Conservation (phyloP, 1,139 yeast species). For the Pneumocystis oryctolagi region DNA sequence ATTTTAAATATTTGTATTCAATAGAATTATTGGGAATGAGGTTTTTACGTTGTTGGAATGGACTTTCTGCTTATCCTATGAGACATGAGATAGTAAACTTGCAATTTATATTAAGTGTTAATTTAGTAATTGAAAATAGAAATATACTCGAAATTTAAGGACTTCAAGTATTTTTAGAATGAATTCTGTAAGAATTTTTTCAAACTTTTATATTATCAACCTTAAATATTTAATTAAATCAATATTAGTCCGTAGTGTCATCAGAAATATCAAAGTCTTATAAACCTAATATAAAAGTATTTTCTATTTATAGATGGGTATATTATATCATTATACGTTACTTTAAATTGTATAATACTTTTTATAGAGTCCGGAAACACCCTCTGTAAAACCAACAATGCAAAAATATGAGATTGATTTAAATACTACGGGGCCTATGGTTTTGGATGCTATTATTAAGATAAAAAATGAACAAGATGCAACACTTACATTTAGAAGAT, state of each 20-base stretch:
- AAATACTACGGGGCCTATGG: constrained; percentile 94
- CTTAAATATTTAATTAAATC: not conserved
- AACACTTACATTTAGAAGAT: constrained; percentile 88
- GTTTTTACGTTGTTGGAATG: not conserved
- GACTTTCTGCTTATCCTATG: not conserved
- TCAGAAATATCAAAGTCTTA: not conserved
- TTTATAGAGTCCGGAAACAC: constrained; percentile 66
- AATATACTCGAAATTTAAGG: not conserved
- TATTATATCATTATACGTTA: not conserved
- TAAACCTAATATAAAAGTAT: constrained; percentile 1
- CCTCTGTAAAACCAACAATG: constrained; percentile 80
- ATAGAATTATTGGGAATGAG: not conserved
- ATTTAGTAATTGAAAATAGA: not conserved
- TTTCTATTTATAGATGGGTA: constrained; percentile 1
- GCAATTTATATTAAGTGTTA: not conserved
- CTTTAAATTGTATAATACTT: not conserved
- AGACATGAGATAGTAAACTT: not conserved
- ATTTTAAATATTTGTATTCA: not conserved
- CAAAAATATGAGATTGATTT: constrained; percentile 73
- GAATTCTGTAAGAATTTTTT: not conserved
- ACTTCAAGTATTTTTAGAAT: not conserved
- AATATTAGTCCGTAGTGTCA: not conserved
- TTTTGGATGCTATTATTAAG: constrained; percentile 83
- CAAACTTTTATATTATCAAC: not conserved
- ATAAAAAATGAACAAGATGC: constrained; percentile 95